Base-by-base conservation (phyloP, 2,329 filamentous ascomycete species). In the Phoma sp. region DNA sequence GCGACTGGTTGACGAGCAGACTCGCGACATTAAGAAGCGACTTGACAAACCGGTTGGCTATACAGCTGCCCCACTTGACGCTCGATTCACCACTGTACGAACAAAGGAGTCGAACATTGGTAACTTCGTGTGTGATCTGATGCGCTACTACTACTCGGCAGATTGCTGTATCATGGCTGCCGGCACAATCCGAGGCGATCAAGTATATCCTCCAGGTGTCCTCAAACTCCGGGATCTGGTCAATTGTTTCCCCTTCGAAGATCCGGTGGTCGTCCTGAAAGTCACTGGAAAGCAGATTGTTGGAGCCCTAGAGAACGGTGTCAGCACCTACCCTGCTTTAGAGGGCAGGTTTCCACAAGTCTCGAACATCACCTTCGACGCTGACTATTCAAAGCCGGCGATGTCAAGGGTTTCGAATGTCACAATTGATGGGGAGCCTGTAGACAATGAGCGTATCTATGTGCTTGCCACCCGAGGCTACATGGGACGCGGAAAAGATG, bases 71-170 rank as follows among this genome's bases (percentile, higher is more conserved):
- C 90, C 92, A 0, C 83, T 97, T 0, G 93, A 97, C 70, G 90
- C 89, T 2, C 87, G 92, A 2, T 97, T 96, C 74, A 89, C 86
- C 13, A 96, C 91, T 0, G 90, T 96, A 0, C 82, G 92, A 9
- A 79, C 85, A 18, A 81, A 79, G 40, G 92, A 96, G 74, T 91
- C 89, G 49, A 97, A 96, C 68, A 78, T 96, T 11, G 91, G 89
- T 1, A 96, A 96, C 74, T 96, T 96, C 72, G 89, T 96, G 3
- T 95, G 90, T 74, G 92, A 97, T 70, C 82, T 97, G 23, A 96
- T 96, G 91, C 84, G 91, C 7, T 86, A 86, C 57, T 89, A 96
- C 69, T 91, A 96, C 70, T 77, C 81, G 4, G 87, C 90, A 0
- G 93, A 96, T 64, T 96, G 91, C 69, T 85, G 59, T 35, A 61